Evolutionary conservation across 2,329 filamentous ascomycete genomes (phyloP), one percentile per base, ranked within the genome.

Genomic region (Curvularia hawaiiensis): DNA sequence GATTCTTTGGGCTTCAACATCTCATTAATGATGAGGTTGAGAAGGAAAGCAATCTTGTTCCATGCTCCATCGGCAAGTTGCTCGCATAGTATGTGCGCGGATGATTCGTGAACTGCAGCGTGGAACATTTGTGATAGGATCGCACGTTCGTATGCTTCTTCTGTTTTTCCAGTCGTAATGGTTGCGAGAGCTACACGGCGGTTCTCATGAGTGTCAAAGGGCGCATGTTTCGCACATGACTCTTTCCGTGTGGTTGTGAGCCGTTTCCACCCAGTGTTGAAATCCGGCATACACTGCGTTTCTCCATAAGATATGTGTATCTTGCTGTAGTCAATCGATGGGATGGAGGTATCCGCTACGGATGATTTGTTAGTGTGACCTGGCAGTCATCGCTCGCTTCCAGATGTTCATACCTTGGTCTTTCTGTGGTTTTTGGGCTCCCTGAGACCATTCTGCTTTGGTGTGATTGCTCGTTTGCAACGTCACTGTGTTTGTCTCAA

Each of bases 1-100:
- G 78, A 68, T 16, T 62, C 62, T n/a, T 71, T 68, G 0, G 77
- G 76, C 56, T 78, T 77, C 8, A 70, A 58, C 57, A 79, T 68
- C 61, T 50, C 63, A 16, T 59, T 56, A 48, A 79, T 65, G 11
- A 79, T 59, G 10, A 79, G 64, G 11, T 73, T 72, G 7, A 80
- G 68, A n/a, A 81, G 74, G 58, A 79, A 79, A 1, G 77, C 79
- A 4, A 74, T 74, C 50, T 81, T 81, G 47, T 74, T 78, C 79
- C 79, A 81, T 6, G 77, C 71, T 45, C 78, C 77, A 48, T 79
- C 77, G 14, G 79, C 65, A 2, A 82, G 66, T 5, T 73, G 59
- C 35, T 78, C 69, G 12, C 78, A 77, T 18, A 81, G 66, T 4
- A 81, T 69, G 51, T 79, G 75, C 6, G 79, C 63, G 0, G 77